Conservation (phyloP, 2,329 filamentous ascomycete genomes). For the Aurifilum marmelostoma region DNA sequence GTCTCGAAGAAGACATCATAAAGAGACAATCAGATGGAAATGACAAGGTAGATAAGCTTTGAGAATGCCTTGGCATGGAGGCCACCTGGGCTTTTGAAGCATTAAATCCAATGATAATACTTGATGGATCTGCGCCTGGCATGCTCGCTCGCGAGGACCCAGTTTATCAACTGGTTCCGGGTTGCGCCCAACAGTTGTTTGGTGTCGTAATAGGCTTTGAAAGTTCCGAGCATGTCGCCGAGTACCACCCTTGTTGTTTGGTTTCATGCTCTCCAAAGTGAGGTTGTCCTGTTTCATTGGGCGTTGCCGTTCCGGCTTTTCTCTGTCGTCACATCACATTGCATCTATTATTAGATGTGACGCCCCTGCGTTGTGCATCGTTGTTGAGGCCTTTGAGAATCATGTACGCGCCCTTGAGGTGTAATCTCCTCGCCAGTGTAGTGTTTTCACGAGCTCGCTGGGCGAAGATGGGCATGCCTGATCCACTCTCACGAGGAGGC, state of each 20-base stretch:
- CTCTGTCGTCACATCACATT: background rate
- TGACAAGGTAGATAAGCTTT: too few relatives aligned
- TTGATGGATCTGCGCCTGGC: background rate
- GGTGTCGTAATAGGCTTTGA: background rate
- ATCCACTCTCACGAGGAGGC: background rate
- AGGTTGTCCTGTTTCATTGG: background rate
- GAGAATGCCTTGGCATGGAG: background rate
- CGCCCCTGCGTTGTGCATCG: background rate
- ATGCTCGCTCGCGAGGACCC: background rate
- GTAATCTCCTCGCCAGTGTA: background rate
- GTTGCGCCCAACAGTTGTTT: too few relatives aligned
- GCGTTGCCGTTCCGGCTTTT: too few relatives aligned
- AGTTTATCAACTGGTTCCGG: background rate
- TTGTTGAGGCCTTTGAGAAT: background rate
- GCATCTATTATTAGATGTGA: background rate
- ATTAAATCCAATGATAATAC: background rate
- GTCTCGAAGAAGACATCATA: background rate
- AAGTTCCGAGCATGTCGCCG: slow-evolving; percentile 5
- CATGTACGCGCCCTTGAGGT: background rate
- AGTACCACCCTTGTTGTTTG: background rate
- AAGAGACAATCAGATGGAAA: background rate
- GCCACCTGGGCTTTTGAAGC: background rate
- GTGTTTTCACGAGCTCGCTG: background rate
- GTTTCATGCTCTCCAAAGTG: background rate
- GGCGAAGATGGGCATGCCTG: background rate